Conservation (phyloP, 306 rosid species). For the Astragalus membranaceus region DNA sequence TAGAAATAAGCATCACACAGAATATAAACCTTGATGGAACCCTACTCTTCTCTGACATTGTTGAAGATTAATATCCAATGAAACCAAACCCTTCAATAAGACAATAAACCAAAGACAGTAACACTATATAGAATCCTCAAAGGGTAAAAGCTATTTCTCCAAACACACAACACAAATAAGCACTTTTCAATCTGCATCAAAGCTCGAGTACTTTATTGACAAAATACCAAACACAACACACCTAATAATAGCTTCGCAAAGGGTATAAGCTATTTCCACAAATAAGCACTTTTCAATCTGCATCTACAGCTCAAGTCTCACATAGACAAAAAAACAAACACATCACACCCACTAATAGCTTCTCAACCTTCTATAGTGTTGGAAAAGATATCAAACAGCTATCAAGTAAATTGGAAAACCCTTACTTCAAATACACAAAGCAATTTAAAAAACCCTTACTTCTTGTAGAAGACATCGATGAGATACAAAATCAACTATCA, state of each 20-base stretch:
- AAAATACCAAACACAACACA: background rate
- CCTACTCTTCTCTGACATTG: conserved; percentile 76
- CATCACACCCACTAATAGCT: conserved; percentile 8
- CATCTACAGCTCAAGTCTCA: conserved; percentile 16
- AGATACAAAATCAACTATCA: background rate
- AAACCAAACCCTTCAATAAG: conserved; percentile 9
- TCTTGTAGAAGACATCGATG: background rate
- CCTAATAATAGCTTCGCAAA: conserved; percentile 1
- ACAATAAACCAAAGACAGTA: conserved; percentile 11
- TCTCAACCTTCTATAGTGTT: conserved; percentile 21
- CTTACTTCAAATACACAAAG: background rate
- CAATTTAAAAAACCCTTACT: background rate
- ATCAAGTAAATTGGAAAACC: background rate
- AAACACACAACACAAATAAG: background rate
- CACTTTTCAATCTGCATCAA: conserved; percentile 8
- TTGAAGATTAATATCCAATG: conserved; percentile 12
- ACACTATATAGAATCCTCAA: background rate
- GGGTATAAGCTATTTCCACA: background rate
- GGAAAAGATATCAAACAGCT: conserved; percentile 11
- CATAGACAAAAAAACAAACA: background rate
- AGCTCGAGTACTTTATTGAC: conserved; percentile 2
- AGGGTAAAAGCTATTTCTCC: background rate
- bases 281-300: conserved; percentile 2
- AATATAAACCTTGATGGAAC: conserved; percentile 55
- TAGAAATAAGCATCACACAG: conserved; percentile 50